These are phyloP conservation scores for Dothideomycetes sp. DNA, from an alignment of 2,329 filamentous ascomycete genomes.

Conservation along the genomic window DNA sequence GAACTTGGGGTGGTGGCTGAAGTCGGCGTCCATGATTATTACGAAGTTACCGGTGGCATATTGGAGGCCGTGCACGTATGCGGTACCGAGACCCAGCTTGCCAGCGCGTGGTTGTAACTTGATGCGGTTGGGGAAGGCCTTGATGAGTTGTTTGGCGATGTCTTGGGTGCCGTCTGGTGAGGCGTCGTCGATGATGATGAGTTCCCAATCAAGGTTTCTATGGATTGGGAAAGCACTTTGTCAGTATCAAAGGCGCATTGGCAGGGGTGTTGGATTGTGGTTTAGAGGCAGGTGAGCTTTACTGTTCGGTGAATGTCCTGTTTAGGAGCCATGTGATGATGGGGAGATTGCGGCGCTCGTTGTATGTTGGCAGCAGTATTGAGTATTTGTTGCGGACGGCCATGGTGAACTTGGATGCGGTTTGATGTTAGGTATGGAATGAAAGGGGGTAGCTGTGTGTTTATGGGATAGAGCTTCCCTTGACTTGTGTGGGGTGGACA, in stretches of 20 bases:
- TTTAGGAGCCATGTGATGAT: slow-evolving; percentile 93
- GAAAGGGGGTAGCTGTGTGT: slow-evolving; percentile 6
- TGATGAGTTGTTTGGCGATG: slow-evolving; percentile 81
- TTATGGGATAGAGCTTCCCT: no score
- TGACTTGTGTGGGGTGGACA: no score
- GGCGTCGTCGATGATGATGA: slow-evolving; percentile 97
- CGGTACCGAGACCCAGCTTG: slow-evolving; percentile 93
- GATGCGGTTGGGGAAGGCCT: slow-evolving; percentile 72
- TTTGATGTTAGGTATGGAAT: neutral
- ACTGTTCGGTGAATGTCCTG: slow-evolving; percentile 85
- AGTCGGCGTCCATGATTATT: slow-evolving; percentile 99
- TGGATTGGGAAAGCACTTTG: neutral
- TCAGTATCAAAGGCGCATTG: slow-evolving; percentile 6
- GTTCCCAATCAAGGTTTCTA: slow-evolving; percentile 90
- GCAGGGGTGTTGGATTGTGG: neutral
- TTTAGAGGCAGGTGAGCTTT: no score
- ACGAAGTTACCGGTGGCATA: slow-evolving; percentile 89
- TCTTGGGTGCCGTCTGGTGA: slow-evolving; percentile 92
- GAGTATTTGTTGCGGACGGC: slow-evolving; percentile 72
- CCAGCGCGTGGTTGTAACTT: slow-evolving; percentile 79
- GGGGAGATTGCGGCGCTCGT: slow-evolving; percentile 93
- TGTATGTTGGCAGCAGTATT: slow-evolving; percentile 95
- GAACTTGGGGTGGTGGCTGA: slow-evolving; percentile 98
- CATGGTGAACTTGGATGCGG: slow-evolving; percentile 18
- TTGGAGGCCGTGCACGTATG: slow-evolving; percentile 89